phyloP scores from a whole-genome alignment of 1,284 basidiomycete species.

The Veloboletus limbatus region DNA sequence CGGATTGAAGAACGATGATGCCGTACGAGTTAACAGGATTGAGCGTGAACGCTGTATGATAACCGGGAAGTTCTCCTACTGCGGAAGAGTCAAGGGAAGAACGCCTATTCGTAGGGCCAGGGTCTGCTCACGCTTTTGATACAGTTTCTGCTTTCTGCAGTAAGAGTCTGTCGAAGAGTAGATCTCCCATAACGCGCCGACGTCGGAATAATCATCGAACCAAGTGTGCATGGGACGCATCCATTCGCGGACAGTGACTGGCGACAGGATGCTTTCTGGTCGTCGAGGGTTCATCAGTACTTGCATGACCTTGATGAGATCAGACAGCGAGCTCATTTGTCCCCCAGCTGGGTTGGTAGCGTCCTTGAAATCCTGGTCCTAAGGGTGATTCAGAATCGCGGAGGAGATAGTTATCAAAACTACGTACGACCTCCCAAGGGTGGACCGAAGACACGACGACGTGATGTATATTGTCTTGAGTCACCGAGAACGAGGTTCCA shows the following conservation, averaged over 20 bases:
- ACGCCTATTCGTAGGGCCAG: not conserved
- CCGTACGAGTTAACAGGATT: constrained; percentile 47
- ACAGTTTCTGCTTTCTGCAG: constrained; percentile 39
- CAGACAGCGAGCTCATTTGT: constrained; percentile 47
- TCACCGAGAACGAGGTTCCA: constrained; percentile 37
- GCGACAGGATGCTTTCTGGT: constrained; percentile 36
- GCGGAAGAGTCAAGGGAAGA: constrained; percentile 2
- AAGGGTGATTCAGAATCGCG: not conserved
- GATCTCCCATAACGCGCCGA: constrained; percentile 52
- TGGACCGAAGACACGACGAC: constrained; percentile 36
- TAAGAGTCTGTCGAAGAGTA: constrained; percentile 34
- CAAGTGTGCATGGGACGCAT: constrained; percentile 40
- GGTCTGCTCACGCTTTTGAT: constrained; percentile 30
- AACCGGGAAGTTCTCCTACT: constrained; percentile 47
- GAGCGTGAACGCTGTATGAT: constrained; percentile 44
- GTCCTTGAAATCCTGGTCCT: constrained; percentile 43
- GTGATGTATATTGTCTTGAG: constrained; percentile 24
- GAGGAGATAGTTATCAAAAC: not conserved
- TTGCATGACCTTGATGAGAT: constrained; percentile 42
- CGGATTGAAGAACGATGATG: constrained; percentile 45
- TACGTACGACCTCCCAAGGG: constrained; percentile 34
- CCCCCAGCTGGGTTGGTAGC: constrained; percentile 44
- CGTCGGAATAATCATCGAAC: constrained; percentile 41
- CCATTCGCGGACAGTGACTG: constrained; percentile 42
- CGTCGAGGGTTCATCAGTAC: constrained; percentile 41